A percentile compares a stretch with the other conserved stretches of the same genome.
Evolutionary conservation across 2,329 filamentous ascomycete species (phyloP).

Genomic region (Phoma sp.): DNA sequence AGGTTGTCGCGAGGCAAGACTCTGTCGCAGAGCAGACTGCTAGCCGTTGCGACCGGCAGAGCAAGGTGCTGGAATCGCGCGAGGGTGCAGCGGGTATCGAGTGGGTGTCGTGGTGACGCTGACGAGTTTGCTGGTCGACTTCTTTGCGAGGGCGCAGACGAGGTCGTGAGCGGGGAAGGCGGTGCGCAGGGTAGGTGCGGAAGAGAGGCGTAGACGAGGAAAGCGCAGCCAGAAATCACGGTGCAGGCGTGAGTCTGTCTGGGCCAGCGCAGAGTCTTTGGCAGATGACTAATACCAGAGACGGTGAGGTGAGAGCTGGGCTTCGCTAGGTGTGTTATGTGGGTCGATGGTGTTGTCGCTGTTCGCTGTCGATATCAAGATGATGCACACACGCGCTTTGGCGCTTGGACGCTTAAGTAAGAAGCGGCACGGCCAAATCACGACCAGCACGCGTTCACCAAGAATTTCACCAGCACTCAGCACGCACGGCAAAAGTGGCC

Average conservation of each 20-base stretch:
- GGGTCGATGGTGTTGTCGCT: constrained; percentile 26
- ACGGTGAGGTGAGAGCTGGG: constrained; percentile 6
- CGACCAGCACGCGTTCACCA: constrained; percentile 14
- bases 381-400: constrained; percentile 12
- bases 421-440: constrained; percentile 8
- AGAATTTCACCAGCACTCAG: background rate
- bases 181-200: constrained; percentile 11
- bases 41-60: background rate
- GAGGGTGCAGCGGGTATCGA: background rate
- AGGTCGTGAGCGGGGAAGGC: constrained; percentile 11
- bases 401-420: constrained; percentile 21
- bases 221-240: constrained; percentile 28
- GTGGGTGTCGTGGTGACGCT: background rate
- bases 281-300: constrained; percentile 19
- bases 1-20: background rate
- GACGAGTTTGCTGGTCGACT: background rate
- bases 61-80: background rate
- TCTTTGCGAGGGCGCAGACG: background rate
- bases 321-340: constrained; percentile 17
- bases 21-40: background rate
- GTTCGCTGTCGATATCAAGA: constrained; percentile 12
- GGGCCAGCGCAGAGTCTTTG: constrained; percentile 19
- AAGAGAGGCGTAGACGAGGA: constrained; percentile 2
- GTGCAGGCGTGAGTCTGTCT: constrained; percentile 46
- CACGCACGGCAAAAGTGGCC: background rate